Evolutionary conservation across 176 grass and related monocot species (phyloP).

Genomic region (Luzula sylvatica): DNA sequence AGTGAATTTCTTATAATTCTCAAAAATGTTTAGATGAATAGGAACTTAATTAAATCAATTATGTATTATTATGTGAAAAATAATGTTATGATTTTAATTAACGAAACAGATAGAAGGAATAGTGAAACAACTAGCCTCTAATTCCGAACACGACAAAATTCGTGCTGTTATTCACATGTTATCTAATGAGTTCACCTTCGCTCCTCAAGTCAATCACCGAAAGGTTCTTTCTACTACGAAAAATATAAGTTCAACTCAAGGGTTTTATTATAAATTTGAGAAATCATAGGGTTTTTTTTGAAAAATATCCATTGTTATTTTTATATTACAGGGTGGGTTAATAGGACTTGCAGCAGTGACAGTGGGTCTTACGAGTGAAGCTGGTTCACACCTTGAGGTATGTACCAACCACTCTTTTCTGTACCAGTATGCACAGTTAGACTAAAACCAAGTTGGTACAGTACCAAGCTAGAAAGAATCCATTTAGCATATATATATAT

Average conservation of each 20-base stretch:
- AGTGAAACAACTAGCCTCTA: slow-evolving; percentile 61
- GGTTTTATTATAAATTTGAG: neutral
- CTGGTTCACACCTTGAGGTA: slow-evolving; percentile 86
- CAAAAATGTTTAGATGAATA: no score
- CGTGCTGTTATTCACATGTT: slow-evolving; percentile 56
- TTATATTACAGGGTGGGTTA: slow-evolving; percentile 76
- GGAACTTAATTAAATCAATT: no score
- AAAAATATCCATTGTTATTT: slow-evolving; percentile 4
- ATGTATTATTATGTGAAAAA: no score
- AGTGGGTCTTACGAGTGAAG: slow-evolving; percentile 79
- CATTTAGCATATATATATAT: no score
- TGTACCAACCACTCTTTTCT: no score
- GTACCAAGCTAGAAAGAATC: no score
- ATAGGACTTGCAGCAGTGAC: slow-evolving; percentile 92
- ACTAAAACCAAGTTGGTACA: no score
- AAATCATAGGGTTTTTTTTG: neutral
- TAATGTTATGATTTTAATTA: no score
- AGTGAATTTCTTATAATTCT: no score
- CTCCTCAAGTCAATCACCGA: slow-evolving; percentile 76
- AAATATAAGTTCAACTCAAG: no score
- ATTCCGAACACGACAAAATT: slow-evolving; percentile 90
- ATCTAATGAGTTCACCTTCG: slow-evolving; percentile 48
- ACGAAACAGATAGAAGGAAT: slow-evolving; percentile 70
- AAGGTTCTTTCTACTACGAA: slow-evolving; percentile 81
- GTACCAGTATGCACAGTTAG: no score